Percentiles rank a stretch among this genome's conserved stretches.
phyloP scores from a whole-genome alignment of 495 filamentous ascomycete genomes.

The Parachaetomium inaequale region DNA sequence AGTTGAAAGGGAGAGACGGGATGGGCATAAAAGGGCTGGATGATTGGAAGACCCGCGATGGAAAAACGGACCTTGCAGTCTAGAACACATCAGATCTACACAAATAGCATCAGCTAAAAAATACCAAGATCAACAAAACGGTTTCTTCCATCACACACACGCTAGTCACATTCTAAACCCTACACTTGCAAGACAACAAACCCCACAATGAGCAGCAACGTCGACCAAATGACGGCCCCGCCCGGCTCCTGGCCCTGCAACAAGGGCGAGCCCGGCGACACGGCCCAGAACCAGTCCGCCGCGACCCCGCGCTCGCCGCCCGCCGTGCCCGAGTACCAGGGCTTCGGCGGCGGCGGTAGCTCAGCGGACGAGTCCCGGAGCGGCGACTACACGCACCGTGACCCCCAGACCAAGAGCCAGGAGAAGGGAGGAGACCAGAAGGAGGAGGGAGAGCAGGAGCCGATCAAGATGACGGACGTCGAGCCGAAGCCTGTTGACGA shows the following conservation, averaged over 20 bases:
- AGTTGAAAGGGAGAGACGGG: background rate
- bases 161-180: background rate
- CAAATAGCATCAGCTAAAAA: background rate
- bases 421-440: slow-evolving; percentile 17
- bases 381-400: slow-evolving; percentile 27
- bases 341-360: background rate
- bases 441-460: slow-evolving; percentile 12
- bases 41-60: background rate
- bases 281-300: slow-evolving; percentile 11
- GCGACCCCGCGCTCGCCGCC: slow-evolving; percentile 15
- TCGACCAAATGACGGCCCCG: slow-evolving; percentile 29
- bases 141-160: background rate
- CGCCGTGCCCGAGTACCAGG: slow-evolving; percentile 8
- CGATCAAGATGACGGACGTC: slow-evolving; percentile 22
- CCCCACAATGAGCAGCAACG: slow-evolving; percentile 31
- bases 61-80: background rate
- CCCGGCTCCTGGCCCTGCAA: slow-evolving; percentile 24
- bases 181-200: background rate
- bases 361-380: background rate
- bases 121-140: slow-evolving; percentile 5
- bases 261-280: slow-evolving; percentile 16
- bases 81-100: slow-evolving; percentile 2
- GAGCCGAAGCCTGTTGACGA: slow-evolving; percentile 41
- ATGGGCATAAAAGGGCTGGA: slow-evolving; percentile 6
- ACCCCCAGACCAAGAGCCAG: background rate